A percentile compares a stretch with the other conserved stretches of the same genome.
Conservation (phyloP, 768 basidiomycete genomes). For the Rossbeevera mucosa region DNA sequence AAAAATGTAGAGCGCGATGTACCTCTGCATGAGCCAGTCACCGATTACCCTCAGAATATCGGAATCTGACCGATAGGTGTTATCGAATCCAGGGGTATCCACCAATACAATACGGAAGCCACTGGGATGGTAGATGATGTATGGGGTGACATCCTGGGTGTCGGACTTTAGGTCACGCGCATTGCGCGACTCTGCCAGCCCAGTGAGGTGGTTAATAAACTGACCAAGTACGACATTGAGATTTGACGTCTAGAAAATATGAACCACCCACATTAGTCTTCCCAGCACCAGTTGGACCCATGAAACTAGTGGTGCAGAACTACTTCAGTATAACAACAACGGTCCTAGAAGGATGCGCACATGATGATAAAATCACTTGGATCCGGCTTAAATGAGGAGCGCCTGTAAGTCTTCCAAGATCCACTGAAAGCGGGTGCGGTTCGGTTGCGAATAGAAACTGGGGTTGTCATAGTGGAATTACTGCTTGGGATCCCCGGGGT, state of each 20-base stretch:
- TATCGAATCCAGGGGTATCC: neutral
- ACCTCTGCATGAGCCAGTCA: conserved; percentile 17
- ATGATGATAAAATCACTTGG: no score
- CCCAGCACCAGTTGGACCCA: neutral
- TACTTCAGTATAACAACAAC: neutral
- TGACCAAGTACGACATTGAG: neutral
- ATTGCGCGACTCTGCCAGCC: neutral
- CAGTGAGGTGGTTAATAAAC: neutral
- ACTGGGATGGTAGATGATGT: neutral
- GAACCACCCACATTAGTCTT: neutral
- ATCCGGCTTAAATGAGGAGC: no score
- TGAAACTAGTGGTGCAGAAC: no score
- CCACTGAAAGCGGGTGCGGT: no score
- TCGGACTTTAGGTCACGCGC: neutral
- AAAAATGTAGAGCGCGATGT: neutral
- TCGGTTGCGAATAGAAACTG: neutral
- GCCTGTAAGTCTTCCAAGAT: no score
- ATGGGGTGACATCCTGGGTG: neutral
- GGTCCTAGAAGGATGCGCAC: neutral
- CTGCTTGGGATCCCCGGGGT: no score
- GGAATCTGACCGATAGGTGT: neutral
- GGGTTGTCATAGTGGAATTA: no score
- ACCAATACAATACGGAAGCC: neutral
- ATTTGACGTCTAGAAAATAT: neutral
- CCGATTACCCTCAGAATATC: neutral